Evolutionary conservation across 2,329 filamentous ascomycete species (phyloP).

Genomic region (Westerdykella ornata): DNA sequence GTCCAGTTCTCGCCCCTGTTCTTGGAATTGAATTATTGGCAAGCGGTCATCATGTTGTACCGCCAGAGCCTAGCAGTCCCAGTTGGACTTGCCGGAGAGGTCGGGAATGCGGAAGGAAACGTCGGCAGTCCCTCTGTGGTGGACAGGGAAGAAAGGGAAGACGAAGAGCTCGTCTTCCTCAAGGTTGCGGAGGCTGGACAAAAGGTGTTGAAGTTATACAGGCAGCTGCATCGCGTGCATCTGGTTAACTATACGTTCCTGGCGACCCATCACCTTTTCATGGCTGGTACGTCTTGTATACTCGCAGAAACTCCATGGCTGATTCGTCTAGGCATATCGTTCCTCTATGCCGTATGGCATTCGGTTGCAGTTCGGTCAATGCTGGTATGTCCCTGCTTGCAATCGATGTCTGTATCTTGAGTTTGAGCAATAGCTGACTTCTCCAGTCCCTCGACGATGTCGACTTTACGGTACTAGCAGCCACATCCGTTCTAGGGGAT

Average conservation of each 20-base stretch:
- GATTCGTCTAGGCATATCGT: conserved; percentile 60
- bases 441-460: conserved; percentile 77
- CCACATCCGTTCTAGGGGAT: conserved; percentile 85
- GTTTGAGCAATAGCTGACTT: conserved; percentile 9
- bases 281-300: conserved; percentile 61
- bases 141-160: conserved; percentile 61
- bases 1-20: conserved; percentile 88
- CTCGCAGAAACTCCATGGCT: conserved; percentile 8
- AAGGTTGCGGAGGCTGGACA: conserved; percentile 94
- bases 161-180: conserved; percentile 85
- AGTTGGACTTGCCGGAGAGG: conserved; percentile 74
- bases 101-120: conserved; percentile 51
- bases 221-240: conserved; percentile 73
- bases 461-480: conserved; percentile 91
- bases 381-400: conserved; percentile 54
- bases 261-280: conserved; percentile 93
- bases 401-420: background rate
- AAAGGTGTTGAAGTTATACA: conserved; percentile 81
- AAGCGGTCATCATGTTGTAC: conserved; percentile 92
- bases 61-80: conserved; percentile 84
- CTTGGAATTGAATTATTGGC: conserved; percentile 94
- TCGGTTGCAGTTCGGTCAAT: conserved; percentile 77
- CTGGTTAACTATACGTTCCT: conserved; percentile 95
- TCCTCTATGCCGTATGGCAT: conserved; percentile 96
- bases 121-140: conserved; percentile 55